A percentile compares a stretch with the other conserved stretches of the same genome.
phyloP scores from a whole-genome alignment of 176 grass and related monocot genomes.

The Hordeum marinum region DNA sequence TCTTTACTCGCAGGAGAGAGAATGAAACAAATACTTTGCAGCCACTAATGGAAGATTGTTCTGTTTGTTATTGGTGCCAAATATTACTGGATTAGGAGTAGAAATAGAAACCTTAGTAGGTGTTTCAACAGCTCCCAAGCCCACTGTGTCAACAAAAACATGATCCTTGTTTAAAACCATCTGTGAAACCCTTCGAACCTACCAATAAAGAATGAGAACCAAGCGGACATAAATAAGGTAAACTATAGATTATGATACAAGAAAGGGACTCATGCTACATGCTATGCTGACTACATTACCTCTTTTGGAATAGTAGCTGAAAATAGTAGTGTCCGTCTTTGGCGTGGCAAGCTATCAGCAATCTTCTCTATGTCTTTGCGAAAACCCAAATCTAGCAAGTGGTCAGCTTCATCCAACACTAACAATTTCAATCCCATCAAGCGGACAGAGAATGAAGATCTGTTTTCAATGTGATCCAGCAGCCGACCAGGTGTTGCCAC shows the following conservation, averaged over 20 bases:
- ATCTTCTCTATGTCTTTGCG: conserved; percentile 93
- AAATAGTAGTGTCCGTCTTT: conserved; percentile 82
- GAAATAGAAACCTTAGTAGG: conserved; percentile 62
- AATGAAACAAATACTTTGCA: neutral
- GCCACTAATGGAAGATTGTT: neutral
- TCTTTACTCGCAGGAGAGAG: neutral
- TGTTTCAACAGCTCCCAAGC: conserved; percentile 72
- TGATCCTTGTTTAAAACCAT: conserved; percentile 90
- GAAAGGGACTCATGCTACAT: neutral
- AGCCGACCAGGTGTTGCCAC: conserved; percentile 91
- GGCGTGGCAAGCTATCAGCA: conserved; percentile 89
- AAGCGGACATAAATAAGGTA: neutral
- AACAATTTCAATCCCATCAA: conserved; percentile 97
- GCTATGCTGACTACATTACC: conserved; percentile 39
- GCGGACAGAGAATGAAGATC: conserved; percentile 79
- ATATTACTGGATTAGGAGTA: neutral
- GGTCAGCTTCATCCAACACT: conserved; percentile 97
- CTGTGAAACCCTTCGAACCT: conserved; percentile 91
- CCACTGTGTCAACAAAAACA: conserved; percentile 85
- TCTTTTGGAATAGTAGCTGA: conserved; percentile 94
- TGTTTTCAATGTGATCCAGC: conserved; percentile 95
- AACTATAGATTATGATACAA: neutral
- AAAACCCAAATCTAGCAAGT: conserved; percentile 92
- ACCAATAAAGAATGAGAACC: conserved; percentile 21
- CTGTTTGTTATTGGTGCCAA: neutral